phyloP scores from a whole-genome alignment of 495 filamentous ascomycete species.

The Aspergillus avenaceus region DNA sequence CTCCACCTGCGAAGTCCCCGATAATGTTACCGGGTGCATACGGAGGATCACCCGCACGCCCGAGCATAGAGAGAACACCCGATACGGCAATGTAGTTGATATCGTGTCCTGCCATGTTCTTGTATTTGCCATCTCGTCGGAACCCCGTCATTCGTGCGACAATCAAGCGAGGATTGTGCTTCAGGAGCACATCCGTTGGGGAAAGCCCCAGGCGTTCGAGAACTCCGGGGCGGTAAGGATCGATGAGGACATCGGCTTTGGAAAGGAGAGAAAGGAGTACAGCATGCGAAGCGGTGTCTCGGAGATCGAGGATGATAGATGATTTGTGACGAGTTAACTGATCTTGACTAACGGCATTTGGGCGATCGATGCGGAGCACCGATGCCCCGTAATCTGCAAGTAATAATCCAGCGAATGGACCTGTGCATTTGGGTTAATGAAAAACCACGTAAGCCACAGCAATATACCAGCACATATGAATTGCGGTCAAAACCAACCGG shows the following conservation, averaged over 20 bases:
- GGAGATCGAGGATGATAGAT: conserved; percentile 75
- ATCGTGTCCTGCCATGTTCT: conserved; percentile 90
- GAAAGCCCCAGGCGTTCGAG: conserved; percentile 77
- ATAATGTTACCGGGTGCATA: conserved; percentile 79
- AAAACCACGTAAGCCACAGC: not conserved
- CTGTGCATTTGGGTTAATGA: conserved; percentile 30
- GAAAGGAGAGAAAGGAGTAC: conserved; percentile 62
- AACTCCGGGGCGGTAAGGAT: conserved; percentile 88
- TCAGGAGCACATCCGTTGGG: conserved; percentile 56
- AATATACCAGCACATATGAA: not conserved
- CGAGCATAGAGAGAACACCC: conserved; percentile 73
- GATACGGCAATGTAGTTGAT: conserved; percentile 95
- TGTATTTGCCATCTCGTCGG: conserved; percentile 78
- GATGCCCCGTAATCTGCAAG: conserved; percentile 85
- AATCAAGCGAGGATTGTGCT: conserved; percentile 71
- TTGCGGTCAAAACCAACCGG: conserved; percentile 49
- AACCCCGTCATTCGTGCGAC: conserved; percentile 87
- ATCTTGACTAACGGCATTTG: conserved; percentile 45
- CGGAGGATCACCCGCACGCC: conserved; percentile 62
- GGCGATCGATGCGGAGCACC: conserved; percentile 84
- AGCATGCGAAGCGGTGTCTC: conserved; percentile 53
- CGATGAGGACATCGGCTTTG: conserved; percentile 75
- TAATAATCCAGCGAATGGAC: conserved; percentile 84
- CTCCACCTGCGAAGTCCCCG: conserved; percentile 88
- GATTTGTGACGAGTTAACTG: conserved; percentile 72